Evolutionary conservation across 208 protist species (phyloP), one percentile per base, ranked within the genome.

Genomic region (Acanthamoeba castellanii): DNA sequence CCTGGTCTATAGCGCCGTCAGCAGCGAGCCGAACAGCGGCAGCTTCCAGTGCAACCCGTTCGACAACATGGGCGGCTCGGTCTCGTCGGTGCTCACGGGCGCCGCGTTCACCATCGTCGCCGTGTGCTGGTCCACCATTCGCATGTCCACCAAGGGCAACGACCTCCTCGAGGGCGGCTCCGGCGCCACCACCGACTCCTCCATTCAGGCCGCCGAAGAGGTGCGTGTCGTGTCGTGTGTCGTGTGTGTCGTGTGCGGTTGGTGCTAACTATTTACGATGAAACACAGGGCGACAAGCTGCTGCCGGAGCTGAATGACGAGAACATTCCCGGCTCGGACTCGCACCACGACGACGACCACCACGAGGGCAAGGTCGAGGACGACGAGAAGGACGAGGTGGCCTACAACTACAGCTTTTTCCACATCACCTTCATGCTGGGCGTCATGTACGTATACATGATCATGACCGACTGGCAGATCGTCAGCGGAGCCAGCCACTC

Each of bases 401-500:
- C 98, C 97, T 89, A 97, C 96, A 95, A 96, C 82, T 99, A 98
- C 96, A 97, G 98, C 91, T 99, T 98, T 94, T 99, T 99, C 96
- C 98, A 99, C 96, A 94, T 98, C 52, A 98, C 98, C 34, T 99
- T 99, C 98, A 98, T 98, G 61, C 95, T 99, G 37, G 98, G 98
- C 92, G 97, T 97, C 45, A 99, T 99, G 98, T 99, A 99, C 94
- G 91, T 99, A 30, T 98, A 97, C 42, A 99, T 99, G 98, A 97
- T 99, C 25, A 96, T 98, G 20, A 99, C 98, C 45, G 97, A 97
- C 50, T 99, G 98, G 98, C 96, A 98, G 90, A 98, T 99, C 42
- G 98, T 98, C 92, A 96, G 97, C 52, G 94, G 92, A 18, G 98
- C 96, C 68, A 30, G 16, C 81, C 16, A 88, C 32, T 20, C 32